Base-by-base conservation (phyloP, 208 protist genomes). In the Leishmania lainsoni region DNA sequence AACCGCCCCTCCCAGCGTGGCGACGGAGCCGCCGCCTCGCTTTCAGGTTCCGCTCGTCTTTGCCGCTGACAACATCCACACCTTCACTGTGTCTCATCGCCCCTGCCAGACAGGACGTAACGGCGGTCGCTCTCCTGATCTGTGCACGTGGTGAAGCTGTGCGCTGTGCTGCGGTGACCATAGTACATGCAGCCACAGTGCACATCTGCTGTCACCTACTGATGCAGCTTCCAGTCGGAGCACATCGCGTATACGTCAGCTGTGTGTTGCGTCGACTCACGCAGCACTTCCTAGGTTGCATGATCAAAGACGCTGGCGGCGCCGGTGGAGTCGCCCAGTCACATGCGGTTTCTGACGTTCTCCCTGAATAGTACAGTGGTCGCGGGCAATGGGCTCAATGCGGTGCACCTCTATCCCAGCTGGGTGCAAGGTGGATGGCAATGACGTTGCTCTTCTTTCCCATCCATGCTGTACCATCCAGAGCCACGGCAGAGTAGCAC, bases 221-320 rank as follows among this genome's bases (percentile, higher is more conserved):
- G 83, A 74, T 93, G 88, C 49, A 96, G 81, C 84, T 96, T 94
- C 88, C 91, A 92, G 80, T 94, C 91, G 26, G 79, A 81, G 76
- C 81, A 82, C 63, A 88, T 86, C 32, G 88, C 81, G 79, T 88
- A 85, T 48, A 96, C 90, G 26, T 88, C 86, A 1, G 89, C 85
- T 61, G 86, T 90, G 82, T 93, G 42, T 86, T 94, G 87, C 70
- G 84, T 87, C 77, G 85, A 90, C 78, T 93, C 86, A 54, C 59
- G 76, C 61, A 88, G 51, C 48, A 91, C 61, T 59, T 35, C 54
- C 65, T 72, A 79, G n/a, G 82, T 82, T 9, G 63, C 75, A 59
- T 65, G 70, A 76, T 86, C 76, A 61, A 90, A 94, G 58, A 89
- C 89, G 29, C 86, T 83, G 45, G 94, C 86, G 65, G 89, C 86